Evolutionary conservation across 176 grass and related monocot genomes (phyloP).

Genomic region (Juncus inflexus): DNA sequence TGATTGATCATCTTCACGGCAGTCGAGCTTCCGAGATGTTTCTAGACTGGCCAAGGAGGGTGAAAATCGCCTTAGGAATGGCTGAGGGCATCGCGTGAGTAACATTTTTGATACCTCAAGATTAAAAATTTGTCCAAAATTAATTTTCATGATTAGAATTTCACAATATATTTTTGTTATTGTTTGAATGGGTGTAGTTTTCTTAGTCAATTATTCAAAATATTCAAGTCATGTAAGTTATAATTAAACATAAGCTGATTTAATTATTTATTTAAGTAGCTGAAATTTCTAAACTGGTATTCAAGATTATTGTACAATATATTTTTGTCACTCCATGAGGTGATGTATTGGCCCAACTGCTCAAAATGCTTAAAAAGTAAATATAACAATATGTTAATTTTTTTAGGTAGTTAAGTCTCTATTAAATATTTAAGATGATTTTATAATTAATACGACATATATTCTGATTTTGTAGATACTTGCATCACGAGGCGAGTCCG

Average conservation of each 20-base stretch:
- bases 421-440: too few relatives aligned
- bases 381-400: not conserved
- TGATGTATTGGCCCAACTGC: too few relatives aligned
- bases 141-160: not conserved
- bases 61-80: constrained; percentile 54
- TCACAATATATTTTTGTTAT: not conserved
- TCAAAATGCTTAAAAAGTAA: not conserved
- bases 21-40: constrained; percentile 31
- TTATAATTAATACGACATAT: too few relatives aligned
- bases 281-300: too few relatives aligned
- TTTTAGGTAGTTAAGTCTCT: too few relatives aligned
- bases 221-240: not conserved
- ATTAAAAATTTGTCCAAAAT: constrained; percentile 4
- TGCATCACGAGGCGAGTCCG: constrained; percentile 69
- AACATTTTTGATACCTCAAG: not conserved
- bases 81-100: constrained; percentile 60
- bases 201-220: not conserved
- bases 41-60: constrained; percentile 53
- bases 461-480: constrained; percentile 26
- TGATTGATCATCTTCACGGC: constrained; percentile 51
- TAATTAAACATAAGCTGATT: too few relatives aligned
- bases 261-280: too few relatives aligned
- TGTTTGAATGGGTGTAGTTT: not conserved
- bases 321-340: too few relatives aligned
- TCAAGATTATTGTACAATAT: too few relatives aligned